Conservation (phyloP, 2,329 filamentous ascomycete genomes). For the Hypomyces rosellus region DNA sequence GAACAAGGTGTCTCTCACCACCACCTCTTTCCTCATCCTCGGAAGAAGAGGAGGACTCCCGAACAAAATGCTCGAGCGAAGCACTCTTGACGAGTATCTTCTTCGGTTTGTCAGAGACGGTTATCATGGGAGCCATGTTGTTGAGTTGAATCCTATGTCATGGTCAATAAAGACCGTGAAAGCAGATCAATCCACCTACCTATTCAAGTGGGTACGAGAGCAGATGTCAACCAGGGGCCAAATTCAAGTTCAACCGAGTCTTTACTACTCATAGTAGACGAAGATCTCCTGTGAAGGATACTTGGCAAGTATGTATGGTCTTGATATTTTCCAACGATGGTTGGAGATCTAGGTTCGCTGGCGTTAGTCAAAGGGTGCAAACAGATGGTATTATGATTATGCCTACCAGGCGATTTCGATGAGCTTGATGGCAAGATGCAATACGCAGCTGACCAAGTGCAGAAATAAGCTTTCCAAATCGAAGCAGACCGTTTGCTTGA, state of each 20-base stretch:
- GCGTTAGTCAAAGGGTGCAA: too few species aligned
- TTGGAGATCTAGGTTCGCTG: too few species aligned
- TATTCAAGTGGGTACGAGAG: too few species aligned
- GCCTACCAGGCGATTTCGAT: too few species aligned
- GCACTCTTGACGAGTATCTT: slow-evolving; percentile 7
- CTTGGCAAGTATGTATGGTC: background rate
- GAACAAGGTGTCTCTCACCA: background rate
- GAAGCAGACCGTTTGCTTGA: too few species aligned
- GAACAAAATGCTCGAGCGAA: slow-evolving; percentile 7
- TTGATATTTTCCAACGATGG: background rate
- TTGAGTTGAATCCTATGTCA: background rate
- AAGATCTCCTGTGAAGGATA: background rate
- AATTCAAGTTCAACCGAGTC: background rate
- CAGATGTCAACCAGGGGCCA: too few species aligned
- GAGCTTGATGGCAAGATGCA: too few species aligned
- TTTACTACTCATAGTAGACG: background rate
- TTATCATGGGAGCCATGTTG: slow-evolving; percentile 3
- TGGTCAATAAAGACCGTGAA: background rate
- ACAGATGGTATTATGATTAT: too few species aligned
- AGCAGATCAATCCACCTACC: background rate
- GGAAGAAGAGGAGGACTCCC: background rate
- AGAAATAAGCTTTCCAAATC: too few species aligned
- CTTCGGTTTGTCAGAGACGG: slow-evolving; percentile 3
- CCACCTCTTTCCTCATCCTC: background rate
- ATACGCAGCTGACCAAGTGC: too few species aligned